These are phyloP conservation scores for Coemansia sp. DNA, from an alignment of 192 early-diverging fungal species.

Conservation along the genomic window DNA sequence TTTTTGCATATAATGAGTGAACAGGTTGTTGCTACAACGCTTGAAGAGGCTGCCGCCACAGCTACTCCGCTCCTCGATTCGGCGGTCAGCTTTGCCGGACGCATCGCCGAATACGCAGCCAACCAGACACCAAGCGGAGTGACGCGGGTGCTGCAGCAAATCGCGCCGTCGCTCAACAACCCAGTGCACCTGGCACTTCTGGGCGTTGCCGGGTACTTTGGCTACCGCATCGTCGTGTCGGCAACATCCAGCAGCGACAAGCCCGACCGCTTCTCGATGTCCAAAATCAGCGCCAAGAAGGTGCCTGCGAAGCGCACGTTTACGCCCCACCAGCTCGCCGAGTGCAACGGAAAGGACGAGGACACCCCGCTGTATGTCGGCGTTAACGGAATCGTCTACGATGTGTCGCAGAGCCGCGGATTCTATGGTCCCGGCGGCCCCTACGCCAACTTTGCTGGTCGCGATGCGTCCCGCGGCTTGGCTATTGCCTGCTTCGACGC, in stretches of 20 bases:
- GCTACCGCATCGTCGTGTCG: slow-evolving; percentile 27
- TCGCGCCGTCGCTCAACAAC: slow-evolving; percentile 29
- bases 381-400: slow-evolving; percentile 86
- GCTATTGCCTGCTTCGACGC: slow-evolving; percentile 85
- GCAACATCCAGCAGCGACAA: background rate
- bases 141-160: slow-evolving; percentile 4
- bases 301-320: slow-evolving; percentile 60
- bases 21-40: background rate
- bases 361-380: slow-evolving; percentile 71
- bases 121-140: background rate
- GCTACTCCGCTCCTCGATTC: background rate
- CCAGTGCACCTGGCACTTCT: slow-evolving; percentile 20
- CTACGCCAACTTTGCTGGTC: slow-evolving; percentile 96
- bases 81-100: slow-evolving; percentile 1
- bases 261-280: slow-evolving; percentile 37
- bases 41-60: background rate
- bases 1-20: slow-evolving; percentile 3
- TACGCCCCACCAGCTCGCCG: slow-evolving; percentile 73
- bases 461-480: slow-evolving; percentile 93
- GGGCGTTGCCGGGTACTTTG: slow-evolving; percentile 31
- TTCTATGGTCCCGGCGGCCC: slow-evolving; percentile 93
- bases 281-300: slow-evolving; percentile 10
- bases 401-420: slow-evolving; percentile 76
- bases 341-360: slow-evolving; percentile 69
- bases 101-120: slow-evolving; percentile 8